Base-by-base conservation (phyloP, 2,329 filamentous ascomycete species). In the Aspergillus luchuensis region DNA sequence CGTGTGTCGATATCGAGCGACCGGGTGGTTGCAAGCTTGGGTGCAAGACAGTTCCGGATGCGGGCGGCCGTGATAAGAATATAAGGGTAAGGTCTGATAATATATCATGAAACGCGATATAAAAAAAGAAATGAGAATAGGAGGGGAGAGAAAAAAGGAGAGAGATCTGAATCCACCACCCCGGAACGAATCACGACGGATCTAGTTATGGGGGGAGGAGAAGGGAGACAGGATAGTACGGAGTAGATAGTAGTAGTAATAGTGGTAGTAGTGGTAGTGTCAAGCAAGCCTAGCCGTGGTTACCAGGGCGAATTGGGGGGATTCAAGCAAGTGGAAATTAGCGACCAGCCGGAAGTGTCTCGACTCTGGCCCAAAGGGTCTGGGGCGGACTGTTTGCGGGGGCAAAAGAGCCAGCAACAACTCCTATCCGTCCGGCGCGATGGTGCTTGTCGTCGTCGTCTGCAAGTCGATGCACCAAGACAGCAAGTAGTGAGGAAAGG, bases 341-440 rank as follows among this genome's bases (percentile, higher is more conserved):
- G 36, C 28, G 36, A 41, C 17, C 8, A n/a, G 36, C 51, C 38
- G 25, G 19, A 39, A 33, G 39, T 45, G 38, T 56, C 53, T 43
- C 23, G 38, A 52, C 43, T 58, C 47, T 21, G 15, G 52, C 28
- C 38, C 38, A 50, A 43, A 55, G 38, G 63, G 62, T 62, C 67
- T 69, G 63, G 66, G 67, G 62, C 65, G 60, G 61, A 67, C 66
- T 63, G 63, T 72, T 71, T 72, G 71, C 69, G 71, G 71, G 70
- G 71, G 47, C 47, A 50, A 50, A 19, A 17, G 39, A 43, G 39
- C 39, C 39, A 49, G 45, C 45, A 30, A 28, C 21, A 25, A 50
- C 47, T 50, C 25, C 45, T 49, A 49, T 49, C 45, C 45, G 45
- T 13, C 43, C 43, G 11, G 43, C 21, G 19, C 45, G 5, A 23